Conservation (phyloP, 805 yeast genomes). For the Ogataea haglerorum region DNA sequence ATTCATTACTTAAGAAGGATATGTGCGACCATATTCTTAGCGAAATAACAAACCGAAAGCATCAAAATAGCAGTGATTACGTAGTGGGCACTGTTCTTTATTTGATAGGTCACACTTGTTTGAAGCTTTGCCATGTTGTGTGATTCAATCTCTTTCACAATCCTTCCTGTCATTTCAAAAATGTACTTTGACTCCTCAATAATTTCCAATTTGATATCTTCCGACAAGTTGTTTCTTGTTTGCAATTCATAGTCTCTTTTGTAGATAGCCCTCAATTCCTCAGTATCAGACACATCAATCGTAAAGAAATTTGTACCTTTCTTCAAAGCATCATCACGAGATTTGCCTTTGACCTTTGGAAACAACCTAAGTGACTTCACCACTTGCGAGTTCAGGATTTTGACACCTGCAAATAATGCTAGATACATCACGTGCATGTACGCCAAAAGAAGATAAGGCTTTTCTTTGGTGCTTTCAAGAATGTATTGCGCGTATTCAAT, state of each 20-base stretch:
- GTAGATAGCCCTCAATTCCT: conserved; percentile 58
- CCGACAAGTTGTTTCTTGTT: conserved; percentile 68
- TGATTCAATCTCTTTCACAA: conserved; percentile 64
- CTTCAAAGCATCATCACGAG: conserved; percentile 58
- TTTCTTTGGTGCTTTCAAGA: conserved; percentile 45
- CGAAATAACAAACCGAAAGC: conserved; percentile 33
- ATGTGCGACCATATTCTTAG: conserved; percentile 33
- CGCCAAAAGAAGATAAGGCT: conserved; percentile 72
- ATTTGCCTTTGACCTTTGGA: conserved; percentile 67
- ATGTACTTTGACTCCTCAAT: conserved; percentile 65
- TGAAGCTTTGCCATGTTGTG: conserved; percentile 59
- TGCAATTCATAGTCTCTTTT: conserved; percentile 75
- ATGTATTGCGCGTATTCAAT: conserved; percentile 63
- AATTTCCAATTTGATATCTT: conserved; percentile 65
- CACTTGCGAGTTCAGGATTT: conserved; percentile 63
- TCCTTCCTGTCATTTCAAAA: conserved; percentile 56
- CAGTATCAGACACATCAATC: conserved; percentile 63
- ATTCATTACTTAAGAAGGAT: conserved; percentile 11
- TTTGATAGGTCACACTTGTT: conserved; percentile 51
- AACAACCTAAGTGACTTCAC: conserved; percentile 66
- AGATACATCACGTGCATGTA: conserved; percentile 83
- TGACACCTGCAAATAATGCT: conserved; percentile 85
- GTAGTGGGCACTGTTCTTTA: conserved; percentile 51
- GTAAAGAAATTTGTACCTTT: conserved; percentile 69
- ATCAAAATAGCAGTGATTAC: conserved; percentile 34